Conservation (phyloP, 2,329 filamentous ascomycete genomes). For the Diaporthe sp. region DNA sequence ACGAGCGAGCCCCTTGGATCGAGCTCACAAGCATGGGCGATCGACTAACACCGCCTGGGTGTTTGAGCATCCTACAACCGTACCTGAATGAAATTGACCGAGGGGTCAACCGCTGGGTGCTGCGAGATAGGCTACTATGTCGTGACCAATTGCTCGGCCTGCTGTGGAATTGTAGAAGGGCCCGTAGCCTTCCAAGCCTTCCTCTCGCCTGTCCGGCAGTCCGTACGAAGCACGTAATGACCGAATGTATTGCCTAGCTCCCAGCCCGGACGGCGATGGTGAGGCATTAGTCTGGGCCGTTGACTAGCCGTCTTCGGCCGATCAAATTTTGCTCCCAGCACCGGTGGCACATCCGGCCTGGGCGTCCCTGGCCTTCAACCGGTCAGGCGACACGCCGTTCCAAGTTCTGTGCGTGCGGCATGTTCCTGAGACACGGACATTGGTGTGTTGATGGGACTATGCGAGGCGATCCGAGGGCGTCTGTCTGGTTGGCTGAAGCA, state of each 20-base stretch:
- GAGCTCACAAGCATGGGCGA: not conserved
- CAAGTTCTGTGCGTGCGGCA: conserved; percentile 14
- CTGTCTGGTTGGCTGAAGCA: conserved; percentile 10
- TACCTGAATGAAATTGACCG: conserved; percentile 10
- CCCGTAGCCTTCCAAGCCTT: not conserved
- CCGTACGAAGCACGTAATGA: not conserved
- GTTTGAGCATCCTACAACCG: conserved; percentile 12
- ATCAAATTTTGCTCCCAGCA: conserved; percentile 19
- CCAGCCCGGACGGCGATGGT: conserved; percentile 27
- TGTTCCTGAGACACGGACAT: conserved; percentile 23
- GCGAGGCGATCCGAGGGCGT: conserved; percentile 3
- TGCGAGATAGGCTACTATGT: not conserved
- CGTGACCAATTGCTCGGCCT: not conserved
- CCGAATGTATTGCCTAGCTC: conserved; percentile 3
- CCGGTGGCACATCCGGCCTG: not conserved
- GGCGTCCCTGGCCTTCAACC: not conserved
- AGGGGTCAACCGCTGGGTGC: not conserved
- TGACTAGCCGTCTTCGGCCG: conserved; percentile 13
- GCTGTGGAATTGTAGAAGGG: conserved; percentile 11
- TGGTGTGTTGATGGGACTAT: not conserved
- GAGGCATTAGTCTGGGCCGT: conserved; percentile 31
- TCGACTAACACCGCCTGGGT: conserved; percentile 7
- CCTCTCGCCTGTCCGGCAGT: not conserved
- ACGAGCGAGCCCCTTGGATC: not conserved
- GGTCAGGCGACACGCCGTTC: not conserved